Percentiles rank a stretch among this genome's conserved stretches.
phyloP scores from a whole-genome alignment of 179 eudicot genomes.

The Patellifolia procumbens region DNA sequence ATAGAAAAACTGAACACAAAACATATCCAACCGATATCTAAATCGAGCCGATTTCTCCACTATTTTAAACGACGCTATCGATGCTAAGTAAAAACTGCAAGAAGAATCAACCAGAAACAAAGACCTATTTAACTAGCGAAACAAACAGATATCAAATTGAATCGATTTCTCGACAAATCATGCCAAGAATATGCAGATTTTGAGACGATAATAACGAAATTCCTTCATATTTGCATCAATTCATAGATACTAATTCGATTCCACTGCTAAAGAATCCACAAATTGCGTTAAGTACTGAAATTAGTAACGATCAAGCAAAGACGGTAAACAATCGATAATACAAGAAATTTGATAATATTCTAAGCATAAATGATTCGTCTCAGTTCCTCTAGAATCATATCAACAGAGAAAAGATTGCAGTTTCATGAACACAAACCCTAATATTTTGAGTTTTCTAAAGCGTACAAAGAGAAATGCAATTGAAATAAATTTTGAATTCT shows the following conservation, averaged over 20 bases:
- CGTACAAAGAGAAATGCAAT: not conserved
- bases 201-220: not conserved
- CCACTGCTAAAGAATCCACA: not conserved
- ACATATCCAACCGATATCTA: not conserved
- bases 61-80: too few relatives aligned
- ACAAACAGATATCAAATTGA: too few relatives aligned
- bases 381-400: not conserved
- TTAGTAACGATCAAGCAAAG: not conserved
- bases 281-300: not conserved
- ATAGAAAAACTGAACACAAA: not conserved
- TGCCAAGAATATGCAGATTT: not conserved
- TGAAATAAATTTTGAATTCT: too few relatives aligned
- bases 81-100: too few relatives aligned
- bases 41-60: not conserved
- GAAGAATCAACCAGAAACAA: too few relatives aligned
- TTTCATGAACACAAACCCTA: not conserved
- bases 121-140: too few relatives aligned
- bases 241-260: not conserved
- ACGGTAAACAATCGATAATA: not conserved
- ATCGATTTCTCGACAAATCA: not conserved
- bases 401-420: not conserved
- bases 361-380: too few relatives aligned
- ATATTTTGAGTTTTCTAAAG: too few relatives aligned
- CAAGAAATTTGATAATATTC: not conserved
- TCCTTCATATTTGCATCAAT: not conserved